Percentiles rank a stretch among this genome's conserved stretches.
These are phyloP conservation scores for Ascobolus immersus DNA, from an alignment of 495 filamentous ascomycete species.

Conservation along the genomic window DNA sequence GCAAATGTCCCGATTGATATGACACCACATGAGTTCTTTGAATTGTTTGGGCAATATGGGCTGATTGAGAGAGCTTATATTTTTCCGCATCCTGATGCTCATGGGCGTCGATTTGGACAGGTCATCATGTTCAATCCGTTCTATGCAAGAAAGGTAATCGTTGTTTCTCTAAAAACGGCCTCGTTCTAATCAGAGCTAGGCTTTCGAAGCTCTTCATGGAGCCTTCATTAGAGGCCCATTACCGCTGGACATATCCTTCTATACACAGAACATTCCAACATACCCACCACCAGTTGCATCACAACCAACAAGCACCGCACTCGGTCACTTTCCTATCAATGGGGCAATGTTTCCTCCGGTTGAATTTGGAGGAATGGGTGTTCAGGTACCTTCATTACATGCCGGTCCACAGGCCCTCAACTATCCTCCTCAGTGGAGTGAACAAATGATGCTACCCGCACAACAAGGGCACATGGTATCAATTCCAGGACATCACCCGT, in stretches of 20 bases:
- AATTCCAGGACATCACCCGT: too few relatives aligned
- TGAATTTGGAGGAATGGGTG: too few relatives aligned
- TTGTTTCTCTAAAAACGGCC: background rate
- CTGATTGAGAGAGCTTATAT: slow-evolving; percentile 13
- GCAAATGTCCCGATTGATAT: slow-evolving; percentile 15
- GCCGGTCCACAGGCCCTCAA: too few relatives aligned
- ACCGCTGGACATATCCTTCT: slow-evolving; percentile 12
- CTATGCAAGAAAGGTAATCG: slow-evolving; percentile 12
- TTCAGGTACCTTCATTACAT: too few relatives aligned
- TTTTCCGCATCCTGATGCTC: slow-evolving; percentile 8
- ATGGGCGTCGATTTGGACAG: slow-evolving; percentile 14
- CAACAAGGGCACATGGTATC: too few relatives aligned
- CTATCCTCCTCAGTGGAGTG: too few relatives aligned
- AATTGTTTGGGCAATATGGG: slow-evolving; percentile 11
- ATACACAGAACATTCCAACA: slow-evolving; percentile 4
- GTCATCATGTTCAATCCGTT: slow-evolving; percentile 14
- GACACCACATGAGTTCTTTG: slow-evolving; percentile 13
- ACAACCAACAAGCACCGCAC: too few relatives aligned
- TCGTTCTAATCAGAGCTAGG: slow-evolving; percentile 6
- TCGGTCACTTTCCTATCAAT: too few relatives aligned
- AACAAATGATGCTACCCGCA: too few relatives aligned
- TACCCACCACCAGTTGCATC: too few relatives aligned
- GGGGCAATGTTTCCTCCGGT: too few relatives aligned
- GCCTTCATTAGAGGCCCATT: slow-evolving; percentile 8
- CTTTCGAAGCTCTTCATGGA: slow-evolving; percentile 11